Evolutionary conservation across 768 basidiomycete genomes (phyloP).

Genomic region (Ephemerocybe angulata): DNA sequence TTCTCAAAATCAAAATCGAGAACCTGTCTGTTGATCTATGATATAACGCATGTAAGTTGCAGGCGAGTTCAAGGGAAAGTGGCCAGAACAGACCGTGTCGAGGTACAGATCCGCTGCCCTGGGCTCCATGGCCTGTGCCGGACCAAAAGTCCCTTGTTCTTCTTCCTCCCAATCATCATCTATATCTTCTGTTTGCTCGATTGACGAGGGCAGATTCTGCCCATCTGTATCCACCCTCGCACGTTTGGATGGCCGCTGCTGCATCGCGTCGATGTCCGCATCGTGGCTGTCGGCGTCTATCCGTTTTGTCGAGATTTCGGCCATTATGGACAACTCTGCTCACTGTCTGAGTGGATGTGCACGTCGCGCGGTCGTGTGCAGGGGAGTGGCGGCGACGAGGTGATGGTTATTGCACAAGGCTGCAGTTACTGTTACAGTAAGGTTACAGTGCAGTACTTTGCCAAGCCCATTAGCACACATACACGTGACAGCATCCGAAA

Average conservation of each 20-base stretch:
- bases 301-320: conserved; percentile 9
- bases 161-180: conserved; percentile 35
- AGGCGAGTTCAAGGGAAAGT: conserved; percentile 8
- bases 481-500: neutral
- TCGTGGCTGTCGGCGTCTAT: conserved; percentile 9
- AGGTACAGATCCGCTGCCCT: conserved; percentile 86
- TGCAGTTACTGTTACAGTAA: no score
- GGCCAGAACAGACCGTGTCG: conserved; percentile 68
- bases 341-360: neutral
- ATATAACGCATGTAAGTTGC: no score
- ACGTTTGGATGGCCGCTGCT: conserved; percentile 35
- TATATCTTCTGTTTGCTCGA: conserved; percentile 20
- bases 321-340: conserved; percentile 7
- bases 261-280: conserved; percentile 9
- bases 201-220: conserved; percentile 8
- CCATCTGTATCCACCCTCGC: conserved; percentile 21
- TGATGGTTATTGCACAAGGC: neutral
- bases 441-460: no score
- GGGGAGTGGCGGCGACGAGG: neutral
- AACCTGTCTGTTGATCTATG: conserved; percentile 80
- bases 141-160: conserved; percentile 11
- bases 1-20: conserved; percentile 99
- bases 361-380: neutral
- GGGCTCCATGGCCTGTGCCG: conserved; percentile 27
- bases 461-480: neutral